Evolutionary conservation across 2,329 filamentous ascomycete genomes (phyloP).

Genomic region (Ascochyta fabae): DNA sequence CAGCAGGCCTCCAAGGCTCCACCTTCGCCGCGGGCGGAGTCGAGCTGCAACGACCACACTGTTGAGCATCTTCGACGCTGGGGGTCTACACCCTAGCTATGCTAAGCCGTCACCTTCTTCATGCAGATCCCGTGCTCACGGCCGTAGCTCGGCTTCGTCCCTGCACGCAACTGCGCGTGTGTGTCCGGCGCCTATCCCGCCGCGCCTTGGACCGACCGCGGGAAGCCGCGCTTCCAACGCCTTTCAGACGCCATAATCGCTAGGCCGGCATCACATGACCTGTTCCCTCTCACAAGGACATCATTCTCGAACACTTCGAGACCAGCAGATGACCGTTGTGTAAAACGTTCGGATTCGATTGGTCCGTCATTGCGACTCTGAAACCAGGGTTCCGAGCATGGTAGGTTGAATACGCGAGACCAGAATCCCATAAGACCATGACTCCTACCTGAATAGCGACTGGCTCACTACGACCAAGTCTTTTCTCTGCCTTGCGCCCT

Average conservation of each 20-base stretch:
- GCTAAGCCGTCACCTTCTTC: not conserved
- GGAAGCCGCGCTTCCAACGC: constrained; percentile 15
- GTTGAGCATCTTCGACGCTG: not conserved
- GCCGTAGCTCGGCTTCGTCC: not conserved
- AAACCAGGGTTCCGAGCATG: constrained; percentile 6
- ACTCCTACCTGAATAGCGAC: constrained; percentile 1
- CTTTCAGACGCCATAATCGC: constrained; percentile 19
- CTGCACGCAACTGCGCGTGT: constrained; percentile 3
- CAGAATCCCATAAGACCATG: constrained; percentile 7
- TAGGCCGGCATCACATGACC: constrained; percentile 19
- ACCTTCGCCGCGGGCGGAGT: not conserved
- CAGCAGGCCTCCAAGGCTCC: not conserved
- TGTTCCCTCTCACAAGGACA: constrained; percentile 8
- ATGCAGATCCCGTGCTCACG: not conserved
- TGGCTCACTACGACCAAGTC: not conserved
- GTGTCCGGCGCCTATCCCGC: constrained; percentile 11
- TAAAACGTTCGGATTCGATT: constrained; percentile 15
- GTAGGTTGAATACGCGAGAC: constrained; percentile 1
- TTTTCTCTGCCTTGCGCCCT: not conserved
- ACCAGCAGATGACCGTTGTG: constrained; percentile 13
- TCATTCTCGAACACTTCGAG: constrained; percentile 11
- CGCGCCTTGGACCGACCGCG: constrained; percentile 6
- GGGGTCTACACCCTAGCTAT: not conserved
- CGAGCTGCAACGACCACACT: not conserved
- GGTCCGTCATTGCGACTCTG: constrained; percentile 17